Evolutionary conservation across 768 basidiomycete species (phyloP), one percentile per base, ranked within the genome.

Genomic region (Crepidotus variabilis): DNA sequence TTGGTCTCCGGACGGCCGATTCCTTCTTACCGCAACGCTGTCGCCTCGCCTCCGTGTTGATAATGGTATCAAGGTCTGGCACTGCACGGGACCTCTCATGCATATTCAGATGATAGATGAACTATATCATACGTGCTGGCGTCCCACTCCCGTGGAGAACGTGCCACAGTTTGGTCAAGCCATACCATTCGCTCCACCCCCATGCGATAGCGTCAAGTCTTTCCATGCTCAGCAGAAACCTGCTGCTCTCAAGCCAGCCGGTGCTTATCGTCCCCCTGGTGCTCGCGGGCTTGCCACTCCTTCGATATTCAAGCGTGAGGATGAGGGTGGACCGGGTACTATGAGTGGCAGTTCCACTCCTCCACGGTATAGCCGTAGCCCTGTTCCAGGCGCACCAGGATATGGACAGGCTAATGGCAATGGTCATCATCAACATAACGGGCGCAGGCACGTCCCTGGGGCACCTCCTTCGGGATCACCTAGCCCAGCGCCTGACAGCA

Each of bases 21-120:
- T 88, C 77, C 82, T 99, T 22, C 78, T 99, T 62, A 98, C 96
- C 7, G 94, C 95, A 2, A 98, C 94, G 0, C 82, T 98, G n/a
- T 94, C 91, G 16, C 97, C 97, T 0, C 85, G 97, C 21, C 75
- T 98, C 50, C 86, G 97, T 36, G 97, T 99, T 57, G 97, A 99
- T 75, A 98, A 98, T 63, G 94, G 95, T 1, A 85, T 98, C 71
- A 97, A 95, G 75, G 80, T 99, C 58, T 98, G 89, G 90, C 94
- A 96, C 69, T 94, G 92, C 69, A 80, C 86, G 0, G 95, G 97
- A 8, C 80, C 85, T 1, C 81, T 98, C n/a, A 67, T 97, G 53
- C 93, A 98, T 60, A 75, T 90, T 18, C 92, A 97, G 68, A 65
- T 76, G 48, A 72, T 85, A 53, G 93, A 97, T 2, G 96, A 98